These are phyloP conservation scores for Ambispora gerdemannii DNA, from an alignment of 192 early-diverging fungal genomes.

Conservation along the genomic window DNA sequence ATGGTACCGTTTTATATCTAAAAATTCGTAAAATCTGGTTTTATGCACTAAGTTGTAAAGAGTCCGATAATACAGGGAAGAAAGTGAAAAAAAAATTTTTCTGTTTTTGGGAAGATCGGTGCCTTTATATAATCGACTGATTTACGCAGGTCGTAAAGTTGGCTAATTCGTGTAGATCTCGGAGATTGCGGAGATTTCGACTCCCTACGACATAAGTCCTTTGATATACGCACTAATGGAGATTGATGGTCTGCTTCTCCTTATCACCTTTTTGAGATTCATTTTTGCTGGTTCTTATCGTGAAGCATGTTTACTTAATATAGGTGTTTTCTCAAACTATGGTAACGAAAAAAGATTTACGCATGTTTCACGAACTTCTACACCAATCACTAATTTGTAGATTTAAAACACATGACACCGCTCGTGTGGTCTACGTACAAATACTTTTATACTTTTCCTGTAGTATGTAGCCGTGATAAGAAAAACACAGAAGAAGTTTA, in stretches of 20 bases:
- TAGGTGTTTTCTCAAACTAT: no score
- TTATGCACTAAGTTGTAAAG: no score
- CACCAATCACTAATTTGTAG: no score
- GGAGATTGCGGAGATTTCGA: conserved; percentile 10
- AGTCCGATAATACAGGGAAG: background rate
- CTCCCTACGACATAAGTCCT: conserved; percentile 5
- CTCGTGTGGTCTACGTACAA: no score
- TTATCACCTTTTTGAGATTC: background rate
- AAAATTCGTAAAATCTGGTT: no score
- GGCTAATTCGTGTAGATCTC: background rate
- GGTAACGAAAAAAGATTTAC: no score
- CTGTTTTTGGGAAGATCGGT: background rate
- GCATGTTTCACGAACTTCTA: no score
- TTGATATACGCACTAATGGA: conserved; percentile 12
- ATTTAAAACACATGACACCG: no score
- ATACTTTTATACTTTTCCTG: no score
- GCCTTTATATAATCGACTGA: background rate
- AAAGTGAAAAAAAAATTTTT: background rate
- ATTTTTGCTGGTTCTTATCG: background rate
- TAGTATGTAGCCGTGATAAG: no score
- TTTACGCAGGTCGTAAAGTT: background rate
- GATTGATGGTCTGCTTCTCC: background rate
- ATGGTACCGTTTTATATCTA: no score
- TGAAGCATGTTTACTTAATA: background rate
- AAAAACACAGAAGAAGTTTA: no score